Conservation (phyloP, 2,329 filamentous ascomycete species). For the Cladosporium halotolerans region DNA sequence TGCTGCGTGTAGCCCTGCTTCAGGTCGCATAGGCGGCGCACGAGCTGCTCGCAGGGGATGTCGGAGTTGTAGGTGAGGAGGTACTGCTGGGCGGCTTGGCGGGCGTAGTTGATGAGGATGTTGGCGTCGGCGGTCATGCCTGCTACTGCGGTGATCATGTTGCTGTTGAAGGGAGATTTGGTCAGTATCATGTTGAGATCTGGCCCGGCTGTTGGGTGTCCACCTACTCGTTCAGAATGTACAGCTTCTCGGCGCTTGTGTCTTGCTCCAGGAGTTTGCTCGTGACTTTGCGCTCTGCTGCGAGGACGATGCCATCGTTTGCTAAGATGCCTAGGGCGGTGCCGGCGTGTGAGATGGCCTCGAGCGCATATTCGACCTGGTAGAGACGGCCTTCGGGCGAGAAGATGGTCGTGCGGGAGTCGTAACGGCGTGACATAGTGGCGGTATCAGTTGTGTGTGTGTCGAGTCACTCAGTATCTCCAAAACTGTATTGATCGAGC, state of each 20-base stretch:
- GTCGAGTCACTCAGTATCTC: background rate
- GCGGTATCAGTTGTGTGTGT: conserved; percentile 7
- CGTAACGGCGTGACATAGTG: conserved; percentile 32
- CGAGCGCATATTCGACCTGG: conserved; percentile 98
- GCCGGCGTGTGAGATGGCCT: conserved; percentile 96
- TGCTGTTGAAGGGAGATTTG: conserved; percentile 50
- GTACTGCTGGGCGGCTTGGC: conserved; percentile 92
- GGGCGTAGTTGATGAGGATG: conserved; percentile 99
- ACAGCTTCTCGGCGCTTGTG: conserved; percentile 99
- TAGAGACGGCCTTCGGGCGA: conserved; percentile 97
- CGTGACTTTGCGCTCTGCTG: conserved; percentile 96
- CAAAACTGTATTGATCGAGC: background rate
- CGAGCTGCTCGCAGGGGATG: conserved; percentile 97
- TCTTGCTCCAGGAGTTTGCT: conserved; percentile 99
- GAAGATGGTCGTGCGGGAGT: conserved; percentile 80
- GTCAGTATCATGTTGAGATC: background rate
- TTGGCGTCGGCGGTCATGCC: conserved; percentile 99
- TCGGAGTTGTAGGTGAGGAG: conserved; percentile 99
- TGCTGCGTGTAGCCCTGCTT: conserved; percentile 99
- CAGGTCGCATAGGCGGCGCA: conserved; percentile 90
- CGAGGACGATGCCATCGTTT: conserved; percentile 96
- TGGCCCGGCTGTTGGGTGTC: background rate
- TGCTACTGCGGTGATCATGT: conserved; percentile 99
- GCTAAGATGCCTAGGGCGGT: conserved; percentile 95
- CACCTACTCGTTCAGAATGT: conserved; percentile 92